These are phyloP conservation scores for Intubia oerlemansii DNA, from an alignment of 2,329 filamentous ascomycete species.

Conservation along the genomic window DNA sequence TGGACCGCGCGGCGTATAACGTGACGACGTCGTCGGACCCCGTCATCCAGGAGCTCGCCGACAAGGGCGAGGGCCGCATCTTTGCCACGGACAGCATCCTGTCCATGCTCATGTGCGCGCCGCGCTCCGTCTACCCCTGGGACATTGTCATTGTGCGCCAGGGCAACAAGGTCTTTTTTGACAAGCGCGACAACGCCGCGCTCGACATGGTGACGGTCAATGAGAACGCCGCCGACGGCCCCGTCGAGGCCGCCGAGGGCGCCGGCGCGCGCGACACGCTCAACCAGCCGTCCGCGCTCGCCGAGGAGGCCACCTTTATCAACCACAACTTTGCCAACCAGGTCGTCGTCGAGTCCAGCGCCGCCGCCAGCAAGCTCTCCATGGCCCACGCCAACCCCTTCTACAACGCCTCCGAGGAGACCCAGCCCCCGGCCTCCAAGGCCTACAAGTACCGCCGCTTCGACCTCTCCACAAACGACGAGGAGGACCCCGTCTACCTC, in stretches of 20 bases:
- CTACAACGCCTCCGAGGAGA: conserved; percentile 86
- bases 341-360: conserved; percentile 67
- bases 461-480: conserved; percentile 84
- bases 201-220: conserved; percentile 98
- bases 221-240: conserved; percentile 91
- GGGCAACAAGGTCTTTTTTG: conserved; percentile 92
- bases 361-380: conserved; percentile 53
- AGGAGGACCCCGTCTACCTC: conserved; percentile 83
- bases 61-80: conserved; percentile 88
- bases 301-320: conserved; percentile 96
- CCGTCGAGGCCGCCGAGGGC: conserved; percentile 74
- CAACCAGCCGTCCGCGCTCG: conserved; percentile 83
- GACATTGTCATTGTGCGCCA: conserved; percentile 87
- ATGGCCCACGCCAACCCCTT: conserved; percentile 89
- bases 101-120: conserved; percentile 97
- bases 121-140: conserved; percentile 94
- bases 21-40: conserved; percentile 93
- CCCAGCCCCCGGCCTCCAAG: conserved; percentile 84
- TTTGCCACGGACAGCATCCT: conserved; percentile 95
- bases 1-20: conserved; percentile 94
- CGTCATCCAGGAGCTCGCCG: conserved; percentile 87
- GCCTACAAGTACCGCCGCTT: conserved; percentile 97
- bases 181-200: conserved; percentile 90
- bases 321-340: conserved; percentile 99
- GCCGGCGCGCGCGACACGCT: conserved; percentile 88